A percentile compares a stretch with the other conserved stretches of the same genome.
Conservation (phyloP, 169 alveolate genomes). For the Perkinsus marinus region DNA sequence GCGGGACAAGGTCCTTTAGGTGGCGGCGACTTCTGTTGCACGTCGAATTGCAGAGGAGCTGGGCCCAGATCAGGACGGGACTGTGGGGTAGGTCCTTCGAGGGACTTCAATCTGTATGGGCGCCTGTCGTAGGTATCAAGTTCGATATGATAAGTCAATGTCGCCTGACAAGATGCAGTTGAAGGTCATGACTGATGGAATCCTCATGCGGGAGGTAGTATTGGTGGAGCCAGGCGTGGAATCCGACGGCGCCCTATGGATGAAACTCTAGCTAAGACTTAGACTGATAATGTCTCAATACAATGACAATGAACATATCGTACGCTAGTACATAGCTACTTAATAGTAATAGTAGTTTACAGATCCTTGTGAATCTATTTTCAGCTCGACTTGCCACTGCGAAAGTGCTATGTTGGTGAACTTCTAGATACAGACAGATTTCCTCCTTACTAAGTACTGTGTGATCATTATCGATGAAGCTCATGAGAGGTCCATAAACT, state of each 20-base stretch:
- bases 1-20: no score
- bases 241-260: no score
- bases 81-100: conserved; percentile 27
- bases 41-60: conserved; percentile 47
- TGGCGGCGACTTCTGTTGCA: conserved; percentile 42
- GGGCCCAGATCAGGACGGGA: conserved; percentile 22
- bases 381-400: no score
- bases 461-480: conserved; percentile 97
- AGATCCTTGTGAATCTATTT: no score
- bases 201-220: conserved; percentile 82
- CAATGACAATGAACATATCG: no score
- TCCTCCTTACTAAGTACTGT: conserved; percentile 67
- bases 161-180: conserved; percentile 47
- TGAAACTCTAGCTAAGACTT: no score
- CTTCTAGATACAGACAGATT: conserved; percentile 31
- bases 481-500: conserved; percentile 95
- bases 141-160: conserved; percentile 56
- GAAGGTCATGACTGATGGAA: conserved; percentile 98
- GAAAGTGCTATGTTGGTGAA: no score
- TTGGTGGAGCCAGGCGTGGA: no score
- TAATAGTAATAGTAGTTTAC: no score
- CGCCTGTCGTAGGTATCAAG: conserved; percentile 41
- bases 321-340: no score
- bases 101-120: neutral
- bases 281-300: no score